Evolutionary conservation across 305 asterid genomes (phyloP).

Genomic region (Fraxinus sp.): DNA sequence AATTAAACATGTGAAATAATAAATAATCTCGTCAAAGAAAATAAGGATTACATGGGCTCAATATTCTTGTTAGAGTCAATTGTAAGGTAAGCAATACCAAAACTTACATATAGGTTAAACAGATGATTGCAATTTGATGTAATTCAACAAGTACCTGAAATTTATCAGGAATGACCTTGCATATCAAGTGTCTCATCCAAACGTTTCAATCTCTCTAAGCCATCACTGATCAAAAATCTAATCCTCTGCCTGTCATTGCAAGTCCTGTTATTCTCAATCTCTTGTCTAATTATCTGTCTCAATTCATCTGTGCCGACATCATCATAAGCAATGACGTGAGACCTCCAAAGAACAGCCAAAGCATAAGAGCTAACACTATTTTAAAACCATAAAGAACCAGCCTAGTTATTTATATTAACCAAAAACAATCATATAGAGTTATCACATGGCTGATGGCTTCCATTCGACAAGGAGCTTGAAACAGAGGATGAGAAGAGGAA

Average conservation of each 20-base stretch:
- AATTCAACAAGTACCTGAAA: neutral
- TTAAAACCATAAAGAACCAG: neutral
- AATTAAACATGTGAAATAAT: neutral
- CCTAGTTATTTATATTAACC: neutral
- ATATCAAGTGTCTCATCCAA: constrained; percentile 79
- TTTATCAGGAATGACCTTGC: constrained; percentile 59
- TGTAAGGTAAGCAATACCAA: neutral
- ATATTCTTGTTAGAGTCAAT: neutral
- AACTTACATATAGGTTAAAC: neutral
- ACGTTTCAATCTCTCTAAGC: constrained; percentile 66
- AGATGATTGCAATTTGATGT: neutral
- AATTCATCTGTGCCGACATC: constrained; percentile 56
- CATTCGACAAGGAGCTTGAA: neutral
- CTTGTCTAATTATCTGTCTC: constrained; percentile 65
- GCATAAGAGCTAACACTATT: neutral
- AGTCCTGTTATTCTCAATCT: constrained; percentile 64
- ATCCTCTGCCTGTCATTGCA: constrained; percentile 78
- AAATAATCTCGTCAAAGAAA: neutral
- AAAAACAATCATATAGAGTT: neutral
- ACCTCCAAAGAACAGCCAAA: neutral
- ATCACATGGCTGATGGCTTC: neutral
- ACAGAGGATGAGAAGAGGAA: neutral
- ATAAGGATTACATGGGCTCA: neutral
- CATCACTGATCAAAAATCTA: constrained; percentile 72
- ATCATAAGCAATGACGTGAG: neutral